Conservation (phyloP, 192 early-diverging fungal genomes). For the Rhizophagus clarus region DNA sequence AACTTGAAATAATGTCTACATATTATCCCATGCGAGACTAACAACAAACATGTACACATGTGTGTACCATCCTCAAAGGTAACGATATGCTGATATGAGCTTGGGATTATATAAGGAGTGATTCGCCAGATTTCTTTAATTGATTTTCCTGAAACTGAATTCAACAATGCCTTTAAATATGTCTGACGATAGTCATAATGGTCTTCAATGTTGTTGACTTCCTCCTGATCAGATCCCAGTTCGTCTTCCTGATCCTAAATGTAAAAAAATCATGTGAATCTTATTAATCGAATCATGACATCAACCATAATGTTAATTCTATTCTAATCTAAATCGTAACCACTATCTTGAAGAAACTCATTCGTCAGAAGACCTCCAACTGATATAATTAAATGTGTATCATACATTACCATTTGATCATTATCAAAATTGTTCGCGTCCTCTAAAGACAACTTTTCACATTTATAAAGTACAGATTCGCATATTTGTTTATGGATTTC, state of each 20-base stretch:
- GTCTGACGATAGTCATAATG: background rate
- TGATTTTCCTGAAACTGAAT: background rate
- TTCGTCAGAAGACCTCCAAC: too few species aligned
- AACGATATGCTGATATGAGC: conserved; percentile 4
- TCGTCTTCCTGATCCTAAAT: too few species aligned
- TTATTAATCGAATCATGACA: too few species aligned
- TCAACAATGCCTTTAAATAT: conserved; percentile 3
- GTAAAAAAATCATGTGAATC: too few species aligned
- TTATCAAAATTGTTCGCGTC: background rate
- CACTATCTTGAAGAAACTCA: too few species aligned
- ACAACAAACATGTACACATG: background rate
- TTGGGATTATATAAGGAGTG: background rate
- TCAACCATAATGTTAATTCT: too few species aligned
- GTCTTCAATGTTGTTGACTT: background rate
- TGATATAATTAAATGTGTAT: too few species aligned
- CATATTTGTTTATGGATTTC: background rate
- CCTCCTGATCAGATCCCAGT: background rate
- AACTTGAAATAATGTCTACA: background rate
- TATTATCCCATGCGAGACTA: background rate
- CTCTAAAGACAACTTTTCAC: background rate
- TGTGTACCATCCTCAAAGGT: background rate
- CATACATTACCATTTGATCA: too few species aligned
- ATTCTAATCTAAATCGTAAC: too few species aligned
- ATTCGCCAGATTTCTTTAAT: background rate
- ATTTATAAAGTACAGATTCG: background rate